Evolutionary conservation across 2,329 filamentous ascomycete species (phyloP), one percentile per base, ranked within the genome.

Genomic region (Alternaria novae-zelandiae): DNA sequence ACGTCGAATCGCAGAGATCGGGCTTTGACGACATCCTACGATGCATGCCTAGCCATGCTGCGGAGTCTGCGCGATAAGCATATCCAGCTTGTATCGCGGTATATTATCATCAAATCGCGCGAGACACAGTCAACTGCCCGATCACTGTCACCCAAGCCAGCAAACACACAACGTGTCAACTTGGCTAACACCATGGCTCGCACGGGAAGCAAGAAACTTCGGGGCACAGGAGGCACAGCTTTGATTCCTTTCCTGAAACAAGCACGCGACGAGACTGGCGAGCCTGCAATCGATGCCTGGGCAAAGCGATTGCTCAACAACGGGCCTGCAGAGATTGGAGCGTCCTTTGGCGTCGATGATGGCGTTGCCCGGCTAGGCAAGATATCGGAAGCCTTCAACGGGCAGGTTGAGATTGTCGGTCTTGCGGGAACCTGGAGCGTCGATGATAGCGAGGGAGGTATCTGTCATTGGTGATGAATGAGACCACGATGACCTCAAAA

Each of bases 221-320:
- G 91, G 47, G 96, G 96, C 2, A 99, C 96, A 0, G 96, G 96
- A 13, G 96, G 96, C 15, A 98, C 96, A 0, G 92, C 94, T 0
- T 83, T 99, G 60, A 97, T 99, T 59, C 93, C 95, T 0, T 99
- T 99, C 81, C 84, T 99, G 65, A 97, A 98, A 81, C 96, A 99
- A 81, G 96, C 96, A 5, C 87, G 96, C 26, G 94, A 99, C 74
- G 96, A 99, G 84, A 99, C 96, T 1, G 92, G 93, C 15, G 95
- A 98, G 79, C 93, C 94, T 2, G 93, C 94, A 1, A 90, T 98
- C 53, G 88, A 90, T 71, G 83, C 83, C 1, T 90, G 88, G 88
- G 88, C 87, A 13, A 81, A 84, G 55, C 81, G 87, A 23, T 70
- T 90, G 45, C 81, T 90, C 21, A 87, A 83, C 66, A 87, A 86